Percentiles rank a stretch among this genome's conserved stretches.
Evolutionary conservation across 371 early-diverging fungal genomes (phyloP).

Genomic region (Mucor circinelloides): DNA sequence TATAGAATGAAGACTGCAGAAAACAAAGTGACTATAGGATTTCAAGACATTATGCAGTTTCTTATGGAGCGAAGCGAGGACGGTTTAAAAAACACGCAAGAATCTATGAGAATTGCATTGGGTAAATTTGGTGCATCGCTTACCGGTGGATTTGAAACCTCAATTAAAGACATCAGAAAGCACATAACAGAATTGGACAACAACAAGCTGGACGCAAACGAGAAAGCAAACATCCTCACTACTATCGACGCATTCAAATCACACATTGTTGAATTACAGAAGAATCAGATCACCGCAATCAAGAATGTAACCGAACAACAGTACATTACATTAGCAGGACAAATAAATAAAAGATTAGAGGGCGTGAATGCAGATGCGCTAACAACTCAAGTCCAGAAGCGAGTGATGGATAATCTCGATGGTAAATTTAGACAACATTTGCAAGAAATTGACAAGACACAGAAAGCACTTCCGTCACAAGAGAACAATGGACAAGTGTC

Average conservation of each 20-base stretch:
- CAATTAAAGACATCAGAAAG: not conserved
- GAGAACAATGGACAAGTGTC: not conserved
- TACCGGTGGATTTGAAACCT: not conserved
- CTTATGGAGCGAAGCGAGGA: not conserved
- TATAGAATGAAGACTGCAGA: constrained; percentile 1
- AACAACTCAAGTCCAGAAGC: not conserved
- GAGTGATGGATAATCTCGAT: not conserved
- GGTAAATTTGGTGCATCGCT: not conserved
- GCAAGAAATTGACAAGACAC: not conserved
- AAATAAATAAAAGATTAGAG: not conserved
- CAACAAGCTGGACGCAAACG: not conserved
- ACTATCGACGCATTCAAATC: not conserved
- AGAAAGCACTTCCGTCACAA: not conserved
- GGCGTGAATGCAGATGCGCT: not conserved
- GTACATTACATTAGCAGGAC: not conserved
- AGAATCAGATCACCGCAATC: not conserved
- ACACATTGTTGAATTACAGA: not conserved
- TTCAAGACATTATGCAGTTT: not conserved
- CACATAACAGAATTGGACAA: not conserved
- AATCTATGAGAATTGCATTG: not conserved
- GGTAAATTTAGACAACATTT: not conserved
- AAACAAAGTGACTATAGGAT: not conserved
- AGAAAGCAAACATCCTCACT: not conserved
- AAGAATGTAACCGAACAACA: not conserved
- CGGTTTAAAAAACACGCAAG: not conserved